A percentile compares a stretch with the other conserved stretches of the same genome.
Evolutionary conservation across 768 basidiomycete genomes (phyloP).

Genomic region (Amyloporia xantha): DNA sequence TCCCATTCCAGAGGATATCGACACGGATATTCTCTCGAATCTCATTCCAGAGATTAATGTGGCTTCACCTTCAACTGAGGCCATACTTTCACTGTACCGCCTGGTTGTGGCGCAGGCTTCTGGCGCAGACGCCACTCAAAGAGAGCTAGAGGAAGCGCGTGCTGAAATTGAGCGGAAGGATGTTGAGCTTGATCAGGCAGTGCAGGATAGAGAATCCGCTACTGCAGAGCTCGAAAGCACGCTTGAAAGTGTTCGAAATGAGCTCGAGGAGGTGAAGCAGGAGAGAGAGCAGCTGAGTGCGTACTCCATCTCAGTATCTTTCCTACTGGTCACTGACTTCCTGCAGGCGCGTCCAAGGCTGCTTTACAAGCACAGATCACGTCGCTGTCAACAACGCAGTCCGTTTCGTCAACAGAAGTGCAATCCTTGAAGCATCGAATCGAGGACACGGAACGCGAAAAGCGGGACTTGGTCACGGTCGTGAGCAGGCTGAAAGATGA

Average conservation of each 20-base stretch:
- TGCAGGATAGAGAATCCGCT: slow-evolving; percentile 68
- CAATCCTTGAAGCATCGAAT: slow-evolving; percentile 52
- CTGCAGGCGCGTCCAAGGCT: slow-evolving; percentile 37
- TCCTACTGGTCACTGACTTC: slow-evolving; percentile 14
- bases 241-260: slow-evolving; percentile 45
- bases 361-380: slow-evolving; percentile 51
- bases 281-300: slow-evolving; percentile 65
- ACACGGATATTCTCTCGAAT: slow-evolving; percentile 49
- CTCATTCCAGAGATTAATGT: slow-evolving; percentile 59
- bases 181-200: slow-evolving; percentile 76
- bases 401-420: slow-evolving; percentile 56
- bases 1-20: slow-evolving; percentile 60
- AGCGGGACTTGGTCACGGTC: slow-evolving; percentile 79
- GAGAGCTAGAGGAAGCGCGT: slow-evolving; percentile 64
- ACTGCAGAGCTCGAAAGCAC: slow-evolving; percentile 50
- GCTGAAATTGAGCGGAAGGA: slow-evolving; percentile 69
- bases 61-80: slow-evolving; percentile 49
- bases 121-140: slow-evolving; percentile 47
- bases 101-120: slow-evolving; percentile 49
- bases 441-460: slow-evolving; percentile 81
- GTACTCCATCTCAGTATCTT: slow-evolving; percentile 18
- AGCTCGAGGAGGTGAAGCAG: slow-evolving; percentile 47
- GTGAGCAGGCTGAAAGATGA: slow-evolving; percentile 81
- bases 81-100: slow-evolving; percentile 56
- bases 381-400: slow-evolving; percentile 49